Evolutionary conservation across 1,284 basidiomycete species (phyloP), one percentile per base, ranked within the genome.

Genomic region (Fistulina hepatica): DNA sequence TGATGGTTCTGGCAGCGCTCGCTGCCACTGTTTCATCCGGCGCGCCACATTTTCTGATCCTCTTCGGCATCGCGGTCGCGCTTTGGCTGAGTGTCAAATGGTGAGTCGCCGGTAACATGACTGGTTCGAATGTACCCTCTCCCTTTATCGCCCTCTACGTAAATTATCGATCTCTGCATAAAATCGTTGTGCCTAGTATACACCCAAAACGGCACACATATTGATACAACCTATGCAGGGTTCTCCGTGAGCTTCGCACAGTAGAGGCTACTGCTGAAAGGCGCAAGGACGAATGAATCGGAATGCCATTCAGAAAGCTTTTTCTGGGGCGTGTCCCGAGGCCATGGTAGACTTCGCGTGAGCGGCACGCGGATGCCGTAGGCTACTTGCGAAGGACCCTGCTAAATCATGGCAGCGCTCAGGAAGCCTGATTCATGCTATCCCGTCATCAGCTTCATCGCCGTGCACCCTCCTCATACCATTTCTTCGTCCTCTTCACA

Each of bases 61-160:
- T 86, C 13, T 76, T 80, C 43, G 58, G 48, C 3, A 75, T 86
- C 38, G 76, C 78, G 48, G 50, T 75, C 20, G 69, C 63, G 26
- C 58, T 86, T 26, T 86, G 81, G 82, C 76, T 62, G 21, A 84
- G 78, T 48, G 66, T 85, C 2, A 86, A 86, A 60, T 86, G 82
- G 82, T 81, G 51, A 35, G 67, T 52, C 15, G 10, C 37, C 32
- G 37, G 19, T 31, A 20, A 27, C 12, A 22, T 33, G 34, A 38
- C 22, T 41, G 33, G 26, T 17, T 32, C 38, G 34, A 35, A 33
- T 30, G 39, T 48, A 42, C 42, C 44, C 34, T 24, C 26, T 51
- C 43, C n/a, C n/a, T n/a, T n/a, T n/a, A n/a, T n/a, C n/a, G n/a
- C n/a, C n/a, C n/a, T n/a, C n/a, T n/a, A n/a, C n/a, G n/a, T n/a